Base-by-base conservation (phyloP, 2,329 filamentous ascomycete genomes). In the Fusarium verticillioides region DNA sequence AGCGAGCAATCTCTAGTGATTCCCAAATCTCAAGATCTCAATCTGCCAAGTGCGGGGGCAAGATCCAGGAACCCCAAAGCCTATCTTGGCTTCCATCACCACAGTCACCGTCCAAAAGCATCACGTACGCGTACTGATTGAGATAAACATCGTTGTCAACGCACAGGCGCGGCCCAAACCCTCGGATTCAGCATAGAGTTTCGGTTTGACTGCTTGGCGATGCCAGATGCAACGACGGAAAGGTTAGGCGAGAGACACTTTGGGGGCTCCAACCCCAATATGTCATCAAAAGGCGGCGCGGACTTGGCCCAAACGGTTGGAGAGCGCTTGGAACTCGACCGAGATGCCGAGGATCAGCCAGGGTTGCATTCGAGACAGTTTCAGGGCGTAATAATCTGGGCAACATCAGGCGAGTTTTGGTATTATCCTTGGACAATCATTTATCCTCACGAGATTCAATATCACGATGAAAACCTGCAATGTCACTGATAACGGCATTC, bases 191-290 rank as follows among this genome's bases (percentile, higher is more conserved):
- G 18, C 23, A 23, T 15, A 26, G 23, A 34, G 12, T 46, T 32
- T 62, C 21, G 46, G 26, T 19, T 43, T 62, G 34, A 5, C 32
- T 34, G 32, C 62, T 66, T 50, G 49, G 49, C 40, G 34, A 34
- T 52, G 42, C 58, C 36, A n/a, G 64, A 43, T 68, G 42, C n/a
- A 36, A 32, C 36, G 30, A 21, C 21, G 53, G 36, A n/a, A 42
- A 30, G 18, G 42, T 32, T 62, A 53, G 15, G 49, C 49, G 40
- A 43, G 9, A 3, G 19, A 21, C 12, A 62, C 44, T 46, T 69
- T 69, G 66, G 66, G 66, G 66, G 64, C 26, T 49, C 8, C 34
- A 59, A 70, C 66, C 66, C 65, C 65, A 69, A 69, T 13, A 37
- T 62, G 50, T 26, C 16, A 37, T n/a, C 13, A n/a, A 28, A 40